Evolutionary conservation across 306 rosid genomes (phyloP).

Genomic region (Ormosia semicastrata): DNA sequence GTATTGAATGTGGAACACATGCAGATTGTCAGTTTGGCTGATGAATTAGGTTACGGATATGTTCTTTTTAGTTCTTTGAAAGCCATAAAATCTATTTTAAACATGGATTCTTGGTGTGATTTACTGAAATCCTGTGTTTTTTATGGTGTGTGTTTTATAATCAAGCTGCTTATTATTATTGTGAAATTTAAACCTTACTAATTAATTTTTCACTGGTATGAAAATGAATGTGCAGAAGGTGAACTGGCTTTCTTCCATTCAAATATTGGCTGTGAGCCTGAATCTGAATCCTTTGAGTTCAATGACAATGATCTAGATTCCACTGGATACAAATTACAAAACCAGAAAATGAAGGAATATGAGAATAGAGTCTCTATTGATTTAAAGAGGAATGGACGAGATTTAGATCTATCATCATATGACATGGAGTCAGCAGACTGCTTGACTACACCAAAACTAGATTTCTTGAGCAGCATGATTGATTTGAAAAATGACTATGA

Average conservation of each 20-base stretch:
- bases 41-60: conserved; percentile 2
- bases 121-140: background rate
- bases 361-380: conserved; percentile 31
- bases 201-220: conserved; percentile 20
- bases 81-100: background rate
- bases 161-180: background rate
- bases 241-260: conserved; percentile 50
- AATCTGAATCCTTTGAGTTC: conserved; percentile 48
- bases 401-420: conserved; percentile 20
- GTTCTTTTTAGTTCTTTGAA: background rate
- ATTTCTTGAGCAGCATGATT: conserved; percentile 1
- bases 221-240: conserved; percentile 58
- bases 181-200: background rate
- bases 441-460: conserved; percentile 27
- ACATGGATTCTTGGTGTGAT: background rate
- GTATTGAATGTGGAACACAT: background rate
- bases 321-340: conserved; percentile 36
- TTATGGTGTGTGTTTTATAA: background rate
- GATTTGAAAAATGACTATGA: conserved; percentile 30
- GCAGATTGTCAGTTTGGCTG: background rate
- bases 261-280: conserved; percentile 41
- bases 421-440: conserved; percentile 25
- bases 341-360: conserved; percentile 39
- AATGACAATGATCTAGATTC: conserved; percentile 37
- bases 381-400: conserved; percentile 37